Conservation (phyloP, 2,329 filamentous ascomycete genomes). For the Ophiocordyceps camponoti-saundersi region DNA sequence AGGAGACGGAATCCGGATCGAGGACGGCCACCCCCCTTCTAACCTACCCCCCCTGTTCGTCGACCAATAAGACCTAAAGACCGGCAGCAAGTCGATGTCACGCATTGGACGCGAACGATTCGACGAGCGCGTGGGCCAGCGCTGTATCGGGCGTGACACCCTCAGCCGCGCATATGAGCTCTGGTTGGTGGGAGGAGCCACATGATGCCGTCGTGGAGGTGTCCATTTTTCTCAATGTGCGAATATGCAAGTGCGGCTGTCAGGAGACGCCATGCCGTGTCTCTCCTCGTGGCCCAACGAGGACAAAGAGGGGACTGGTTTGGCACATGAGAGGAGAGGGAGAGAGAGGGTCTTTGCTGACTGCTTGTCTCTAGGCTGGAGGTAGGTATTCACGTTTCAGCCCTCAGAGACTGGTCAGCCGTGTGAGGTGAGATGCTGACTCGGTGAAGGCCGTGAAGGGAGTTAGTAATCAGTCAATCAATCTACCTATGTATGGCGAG, state of each 20-base stretch:
- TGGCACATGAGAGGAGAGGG: no score
- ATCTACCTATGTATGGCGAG: no score
- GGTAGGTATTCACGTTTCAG: no score
- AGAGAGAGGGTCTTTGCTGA: no score
- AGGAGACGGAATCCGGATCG: slow-evolving; percentile 15
- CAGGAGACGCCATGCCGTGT: no score
- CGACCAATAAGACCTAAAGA: slow-evolving; percentile 14
- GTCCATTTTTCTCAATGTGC: not conserved
- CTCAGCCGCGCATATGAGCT: not conserved
- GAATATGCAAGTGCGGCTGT: not conserved
- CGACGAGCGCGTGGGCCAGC: not conserved
- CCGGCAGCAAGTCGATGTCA: slow-evolving; percentile 25
- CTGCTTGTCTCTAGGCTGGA: no score
- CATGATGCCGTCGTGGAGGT: slow-evolving; percentile 4
- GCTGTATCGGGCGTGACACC: not conserved
- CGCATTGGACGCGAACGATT: slow-evolving; percentile 15
- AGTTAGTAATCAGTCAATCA: no score
- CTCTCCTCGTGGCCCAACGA: no score
- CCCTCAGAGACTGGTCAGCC: no score
- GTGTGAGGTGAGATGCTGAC: no score
- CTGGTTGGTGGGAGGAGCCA: slow-evolving; percentile 1
- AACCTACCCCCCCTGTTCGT: slow-evolving; percentile 1
- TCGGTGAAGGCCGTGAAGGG: no score
- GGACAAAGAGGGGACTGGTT: no score
- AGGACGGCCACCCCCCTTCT: slow-evolving; percentile 18